Conservation (phyloP, 768 basidiomycete species). For the Boletus subparvulus region DNA sequence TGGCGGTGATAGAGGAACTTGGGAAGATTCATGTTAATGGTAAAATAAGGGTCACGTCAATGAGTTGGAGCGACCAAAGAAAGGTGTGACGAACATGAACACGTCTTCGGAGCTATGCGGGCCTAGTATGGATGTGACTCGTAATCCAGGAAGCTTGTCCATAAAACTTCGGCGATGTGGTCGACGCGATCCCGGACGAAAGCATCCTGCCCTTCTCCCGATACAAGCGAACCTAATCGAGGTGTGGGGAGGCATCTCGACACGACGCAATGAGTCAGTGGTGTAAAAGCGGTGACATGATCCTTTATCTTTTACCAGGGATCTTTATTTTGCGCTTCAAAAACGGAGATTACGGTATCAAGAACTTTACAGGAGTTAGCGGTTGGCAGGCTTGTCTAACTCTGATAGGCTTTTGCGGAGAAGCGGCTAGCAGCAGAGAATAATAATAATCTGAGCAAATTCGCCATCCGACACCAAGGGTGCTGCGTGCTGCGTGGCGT, state of each 20-base stretch:
- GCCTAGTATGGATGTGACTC: background rate
- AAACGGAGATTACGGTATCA: slow-evolving; percentile 38
- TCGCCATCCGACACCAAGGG: background rate
- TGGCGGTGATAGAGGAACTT: slow-evolving; percentile 28
- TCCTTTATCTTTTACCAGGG: slow-evolving; percentile 9
- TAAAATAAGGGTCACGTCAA: slow-evolving; percentile 19
- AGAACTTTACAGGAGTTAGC: slow-evolving; percentile 28
- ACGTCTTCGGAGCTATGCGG: slow-evolving; percentile 15
- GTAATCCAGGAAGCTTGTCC: background rate
- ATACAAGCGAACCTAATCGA: slow-evolving; percentile 9
- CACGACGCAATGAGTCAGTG: slow-evolving; percentile 3
- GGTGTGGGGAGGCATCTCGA: slow-evolving; percentile 9
- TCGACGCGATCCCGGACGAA: slow-evolving; percentile 7
- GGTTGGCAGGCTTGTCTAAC: slow-evolving; percentile 20
- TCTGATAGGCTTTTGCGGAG: slow-evolving; percentile 38
- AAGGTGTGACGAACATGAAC: slow-evolving; percentile 12
- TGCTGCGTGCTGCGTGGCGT: background rate
- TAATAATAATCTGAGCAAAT: slow-evolving; percentile 17
- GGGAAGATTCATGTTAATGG: slow-evolving; percentile 11
- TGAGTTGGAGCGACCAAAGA: slow-evolving; percentile 15
- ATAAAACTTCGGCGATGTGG: slow-evolving; percentile 5
- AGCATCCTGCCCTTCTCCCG: background rate
- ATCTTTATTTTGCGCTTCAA: slow-evolving; percentile 18
- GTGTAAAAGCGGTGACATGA: slow-evolving; percentile 10
- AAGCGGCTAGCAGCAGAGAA: slow-evolving; percentile 14